Evolutionary conservation across 2,329 filamentous ascomycete species (phyloP).

Genomic region (Sclerotinia nivalis): DNA sequence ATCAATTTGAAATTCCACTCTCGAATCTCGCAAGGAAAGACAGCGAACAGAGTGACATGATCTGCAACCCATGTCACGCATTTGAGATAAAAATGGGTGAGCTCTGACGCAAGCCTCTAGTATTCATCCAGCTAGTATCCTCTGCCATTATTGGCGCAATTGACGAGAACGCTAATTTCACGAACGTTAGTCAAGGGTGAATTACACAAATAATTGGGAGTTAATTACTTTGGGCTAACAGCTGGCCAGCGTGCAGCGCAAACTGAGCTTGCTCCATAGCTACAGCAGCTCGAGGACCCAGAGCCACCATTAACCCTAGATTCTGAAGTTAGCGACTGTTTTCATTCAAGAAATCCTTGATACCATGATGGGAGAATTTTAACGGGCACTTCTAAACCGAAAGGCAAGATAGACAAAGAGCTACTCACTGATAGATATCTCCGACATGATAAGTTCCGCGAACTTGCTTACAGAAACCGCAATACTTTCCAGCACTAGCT

Average conservation of each 20-base stretch:
- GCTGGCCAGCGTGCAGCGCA: slow-evolving; percentile 20
- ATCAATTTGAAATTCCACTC: background rate
- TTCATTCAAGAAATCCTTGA: no score
- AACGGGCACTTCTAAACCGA: background rate
- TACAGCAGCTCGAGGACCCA: slow-evolving; percentile 20
- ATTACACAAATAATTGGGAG: background rate
- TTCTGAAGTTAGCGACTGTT: background rate
- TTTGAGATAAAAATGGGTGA: background rate
- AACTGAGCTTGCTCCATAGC: slow-evolving; percentile 9
- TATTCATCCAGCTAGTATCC: background rate
- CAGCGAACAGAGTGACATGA: background rate
- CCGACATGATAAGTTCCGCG: slow-evolving; percentile 12
- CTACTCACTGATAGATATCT: slow-evolving; percentile 24
- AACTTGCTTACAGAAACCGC: slow-evolving; percentile 24
- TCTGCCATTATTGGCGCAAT: slow-evolving; percentile 18
- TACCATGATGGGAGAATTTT: background rate
- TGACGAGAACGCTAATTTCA: slow-evolving; percentile 16
- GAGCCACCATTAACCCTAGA: slow-evolving; percentile 22
- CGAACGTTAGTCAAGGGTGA: background rate
- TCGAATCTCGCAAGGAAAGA: background rate
- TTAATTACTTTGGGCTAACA: slow-evolving; percentile 17
- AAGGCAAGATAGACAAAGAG: background rate
- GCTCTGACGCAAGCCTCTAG: no score
- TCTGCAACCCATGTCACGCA: background rate
- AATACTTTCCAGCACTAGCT: slow-evolving; percentile 21